Conservation (phyloP, 176 grass and related monocot species). For the Triticum urartu region DNA sequence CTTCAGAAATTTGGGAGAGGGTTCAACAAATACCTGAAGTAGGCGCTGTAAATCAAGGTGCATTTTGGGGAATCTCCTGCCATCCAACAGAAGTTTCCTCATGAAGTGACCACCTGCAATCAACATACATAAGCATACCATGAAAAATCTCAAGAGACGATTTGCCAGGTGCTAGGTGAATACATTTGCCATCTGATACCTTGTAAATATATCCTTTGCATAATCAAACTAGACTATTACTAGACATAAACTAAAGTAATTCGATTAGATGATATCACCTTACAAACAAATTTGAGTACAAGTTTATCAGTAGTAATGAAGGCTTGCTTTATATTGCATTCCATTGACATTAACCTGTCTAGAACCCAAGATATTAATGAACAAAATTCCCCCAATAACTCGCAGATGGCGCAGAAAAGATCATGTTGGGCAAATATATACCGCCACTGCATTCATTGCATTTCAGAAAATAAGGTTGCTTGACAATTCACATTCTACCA, state of each 20-base stretch:
- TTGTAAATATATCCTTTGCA: neutral
- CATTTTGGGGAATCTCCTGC: slow-evolving; percentile 88
- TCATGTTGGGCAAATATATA: neutral
- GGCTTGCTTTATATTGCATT: neutral
- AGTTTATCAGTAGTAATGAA: neutral
- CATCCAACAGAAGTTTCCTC: slow-evolving; percentile 89
- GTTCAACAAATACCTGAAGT: slow-evolving; percentile 62
- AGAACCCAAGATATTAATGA: neutral
- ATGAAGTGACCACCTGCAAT: slow-evolving; percentile 75
- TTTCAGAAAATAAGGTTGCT: neutral
- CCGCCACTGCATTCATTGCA: neutral
- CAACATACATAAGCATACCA: slow-evolving; percentile 12
- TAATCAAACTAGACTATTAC: neutral
- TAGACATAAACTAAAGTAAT: neutral
- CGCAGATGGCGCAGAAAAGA: neutral
- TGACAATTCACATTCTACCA: neutral
- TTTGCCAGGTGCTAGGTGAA: neutral
- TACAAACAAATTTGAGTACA: neutral
- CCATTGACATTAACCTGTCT: neutral
- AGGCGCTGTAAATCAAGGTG: slow-evolving; percentile 92
- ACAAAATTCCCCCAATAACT: neutral
- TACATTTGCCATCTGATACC: neutral
- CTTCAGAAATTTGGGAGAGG: slow-evolving; percentile 10
- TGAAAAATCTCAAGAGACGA: neutral
- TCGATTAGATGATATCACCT: neutral